Evolutionary conservation across 345 rosid genomes (phyloP).

Genomic region (Nasturtium officinale): DNA sequence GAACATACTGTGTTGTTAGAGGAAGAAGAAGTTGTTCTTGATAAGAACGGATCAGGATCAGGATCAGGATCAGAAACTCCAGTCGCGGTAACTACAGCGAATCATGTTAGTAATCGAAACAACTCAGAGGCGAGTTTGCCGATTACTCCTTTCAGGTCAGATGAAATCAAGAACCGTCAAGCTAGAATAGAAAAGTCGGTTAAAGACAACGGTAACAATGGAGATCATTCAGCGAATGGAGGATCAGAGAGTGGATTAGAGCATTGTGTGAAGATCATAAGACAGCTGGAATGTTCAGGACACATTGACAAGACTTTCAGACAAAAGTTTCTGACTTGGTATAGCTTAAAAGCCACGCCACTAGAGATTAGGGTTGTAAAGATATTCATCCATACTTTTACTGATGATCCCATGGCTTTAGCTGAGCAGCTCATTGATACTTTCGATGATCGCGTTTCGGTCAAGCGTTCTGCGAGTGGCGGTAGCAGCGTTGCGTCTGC

Average conservation of each 20-base stretch:
- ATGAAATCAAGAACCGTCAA: slow-evolving; percentile 60
- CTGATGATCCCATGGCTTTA: slow-evolving; percentile 76
- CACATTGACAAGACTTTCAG: slow-evolving; percentile 85
- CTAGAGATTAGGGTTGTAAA: slow-evolving; percentile 88
- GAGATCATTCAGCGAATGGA: slow-evolving; percentile 37
- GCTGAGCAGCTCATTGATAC: slow-evolving; percentile 93
- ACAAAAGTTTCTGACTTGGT: slow-evolving; percentile 98
- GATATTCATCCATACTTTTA: slow-evolving; percentile 74
- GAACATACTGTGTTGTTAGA: slow-evolving; percentile 29
- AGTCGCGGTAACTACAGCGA: slow-evolving; percentile 21
- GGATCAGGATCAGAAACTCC: slow-evolving; percentile 39
- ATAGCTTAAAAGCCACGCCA: slow-evolving; percentile 77
- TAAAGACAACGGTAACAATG: slow-evolving; percentile 38
- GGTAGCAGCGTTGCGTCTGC: slow-evolving; percentile 48
- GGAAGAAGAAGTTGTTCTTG: slow-evolving; percentile 27
- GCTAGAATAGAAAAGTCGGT: slow-evolving; percentile 60
- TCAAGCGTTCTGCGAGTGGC: slow-evolving; percentile 49
- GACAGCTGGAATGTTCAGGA: slow-evolving; percentile 90
- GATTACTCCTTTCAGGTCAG: slow-evolving; percentile 74
- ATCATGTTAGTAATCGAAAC: slow-evolving; percentile 29
- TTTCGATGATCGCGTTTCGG: slow-evolving; percentile 71
- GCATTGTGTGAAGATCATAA: slow-evolving; percentile 81
- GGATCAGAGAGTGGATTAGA: slow-evolving; percentile 57
- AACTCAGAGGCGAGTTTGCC: slow-evolving; percentile 67
- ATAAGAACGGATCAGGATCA: slow-evolving; percentile 20